Evolutionary conservation across 129 eudicot species (phyloP), one percentile per base, ranked within the genome.

Genomic region (Oenanthe sinensis): DNA sequence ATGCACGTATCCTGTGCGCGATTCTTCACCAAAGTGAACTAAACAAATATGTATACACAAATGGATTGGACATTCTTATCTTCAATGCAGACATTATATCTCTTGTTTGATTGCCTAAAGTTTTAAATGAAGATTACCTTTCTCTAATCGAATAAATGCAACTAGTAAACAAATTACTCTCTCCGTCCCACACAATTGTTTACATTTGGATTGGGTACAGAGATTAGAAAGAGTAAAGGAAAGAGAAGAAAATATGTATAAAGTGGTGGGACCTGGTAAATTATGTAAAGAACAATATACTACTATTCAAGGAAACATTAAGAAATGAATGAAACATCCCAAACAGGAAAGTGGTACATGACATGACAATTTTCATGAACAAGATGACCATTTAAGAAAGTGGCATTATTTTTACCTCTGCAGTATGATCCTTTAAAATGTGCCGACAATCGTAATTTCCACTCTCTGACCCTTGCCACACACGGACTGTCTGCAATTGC

Each of bases 381-480:
- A 63, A 4, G 71, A 1, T 28, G 30, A n/a, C 33, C 9, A 4
- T 2, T 11, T 3, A 63, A 26, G 9, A 28, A 67, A 67, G 33
- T 67, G 22, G 14, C 22, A 67, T 30, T 67, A 65, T 26, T 5
- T 46, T 45, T 86, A 95, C 98, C 97, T 91, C 98, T n/a, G 94
- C 92, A 45, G 94, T 91, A 84, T 95, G 98, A 82, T 95, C 98
- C 86, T 74, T 95, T 63, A 95, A 79, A 81, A 86, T 81, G 74
- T 92, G 93, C 82, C 82, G 85, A 82, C 98, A 91, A 65, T 90
- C 88, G 78, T 92, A 95, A 54, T 83, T 87, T 82, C 97, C 98
- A 79, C 84, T 80, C 68, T 95, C 98, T 65, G 97, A 91, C 71
- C 87, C 94, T 87, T 87, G 87, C 98, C 98, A 95, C 42, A 95